Base-by-base conservation (phyloP, 495 filamentous ascomycete genomes). In the Aspergillus baeticus region DNA sequence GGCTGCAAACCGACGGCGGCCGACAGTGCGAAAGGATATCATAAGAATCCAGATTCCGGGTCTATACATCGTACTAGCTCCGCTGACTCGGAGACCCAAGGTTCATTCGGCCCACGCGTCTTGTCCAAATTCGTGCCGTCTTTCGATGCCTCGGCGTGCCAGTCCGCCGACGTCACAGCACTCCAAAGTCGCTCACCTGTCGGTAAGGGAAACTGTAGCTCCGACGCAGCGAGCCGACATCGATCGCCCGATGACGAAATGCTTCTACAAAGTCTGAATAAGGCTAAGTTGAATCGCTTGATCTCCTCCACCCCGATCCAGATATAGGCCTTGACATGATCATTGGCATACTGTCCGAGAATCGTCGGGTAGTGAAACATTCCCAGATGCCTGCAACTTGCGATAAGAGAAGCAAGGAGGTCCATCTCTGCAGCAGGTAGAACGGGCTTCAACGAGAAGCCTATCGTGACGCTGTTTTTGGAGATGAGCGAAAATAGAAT, bases 201-300 rank as follows among this genome's bases (percentile, higher is more conserved):
- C 15, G 69, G 67, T 41, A 66, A 13, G 0, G 67, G 67, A 29
- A 70, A 72, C 34, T 69, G 60, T n/a, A 72, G 57, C 15, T 72
- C 67, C 35, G 23, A 14, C 8, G 65, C 57, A 15, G 23, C 26
- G 1, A 72, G 38, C 26, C 48, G 14, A 17, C 7, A 11, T 13
- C 13, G 10, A 5, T 6, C 20, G 35, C 5, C 42, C 5, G n/a
- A 29, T 3, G 31, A 14, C n/a, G 15, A 13, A 26, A 61, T 3
- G 15, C 48, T 61, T 37, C 26, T 52, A 43, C 59, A 66, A 23
- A 66, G 17, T 18, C 54, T 68, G 43, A 61, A 71, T 18, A 73
- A 37, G 0, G 70, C 63, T 14, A 69, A 2, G 42, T 58, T 59
- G 31, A 71, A 73, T 13, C 64, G 63, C 41, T 71, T 73, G 13